phyloP scores from a whole-genome alignment of 176 grass and related monocot genomes.

The Sorghum bicolor region DNA sequence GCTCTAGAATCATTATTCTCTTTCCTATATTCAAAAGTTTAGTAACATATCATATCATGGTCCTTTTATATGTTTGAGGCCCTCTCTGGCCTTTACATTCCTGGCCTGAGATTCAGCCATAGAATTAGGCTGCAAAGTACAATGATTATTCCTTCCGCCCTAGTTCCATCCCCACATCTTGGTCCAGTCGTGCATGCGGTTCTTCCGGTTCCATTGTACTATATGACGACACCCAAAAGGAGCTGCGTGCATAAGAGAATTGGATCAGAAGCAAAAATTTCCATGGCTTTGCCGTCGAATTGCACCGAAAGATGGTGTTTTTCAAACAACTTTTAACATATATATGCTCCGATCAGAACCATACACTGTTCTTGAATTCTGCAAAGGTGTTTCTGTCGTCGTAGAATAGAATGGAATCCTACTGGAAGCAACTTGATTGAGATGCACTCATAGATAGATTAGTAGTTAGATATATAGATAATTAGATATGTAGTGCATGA shows the following conservation, averaged over 20 bases:
- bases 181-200: not conserved
- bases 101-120: slow-evolving; percentile 7
- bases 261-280: not conserved
- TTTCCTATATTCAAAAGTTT: not conserved
- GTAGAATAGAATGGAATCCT: not conserved
- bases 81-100: not conserved
- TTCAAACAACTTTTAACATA: not conserved
- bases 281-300: not conserved
- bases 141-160: not conserved
- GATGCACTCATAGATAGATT: not conserved
- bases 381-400: not conserved
- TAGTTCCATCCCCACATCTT: not conserved
- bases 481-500: not conserved
- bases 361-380: not conserved
- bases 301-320: slow-evolving; percentile 30
- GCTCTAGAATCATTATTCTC: not conserved
- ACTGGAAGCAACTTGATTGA: slow-evolving; percentile 6
- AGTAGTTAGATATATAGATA: not conserved
- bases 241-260: not conserved
- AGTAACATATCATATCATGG: not conserved
- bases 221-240: not conserved
- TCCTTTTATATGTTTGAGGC: slow-evolving; percentile 27
- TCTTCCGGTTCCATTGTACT: not conserved
- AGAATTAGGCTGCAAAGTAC: slow-evolving; percentile 25
- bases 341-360: not conserved